Evolutionary conservation across 768 basidiomycete genomes (phyloP).

Genomic region (Leucocoprinus birnbaumii): DNA sequence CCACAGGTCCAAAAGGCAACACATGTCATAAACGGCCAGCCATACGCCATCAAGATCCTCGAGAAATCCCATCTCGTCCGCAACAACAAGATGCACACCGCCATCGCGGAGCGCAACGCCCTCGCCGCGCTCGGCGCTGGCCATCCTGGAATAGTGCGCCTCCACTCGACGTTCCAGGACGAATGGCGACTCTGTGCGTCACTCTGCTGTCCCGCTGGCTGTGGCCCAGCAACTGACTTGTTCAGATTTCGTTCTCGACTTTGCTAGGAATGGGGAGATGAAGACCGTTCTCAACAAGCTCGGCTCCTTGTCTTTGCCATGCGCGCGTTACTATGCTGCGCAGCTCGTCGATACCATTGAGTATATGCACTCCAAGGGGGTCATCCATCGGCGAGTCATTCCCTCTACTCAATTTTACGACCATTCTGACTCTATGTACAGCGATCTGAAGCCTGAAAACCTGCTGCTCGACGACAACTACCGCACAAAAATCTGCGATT

Average conservation of each 20-base stretch:
- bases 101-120: conserved; percentile 78
- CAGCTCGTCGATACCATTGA: conserved; percentile 86
- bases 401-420: not conserved
- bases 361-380: conserved; percentile 87
- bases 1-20: conserved; percentile 62
- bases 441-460: conserved; percentile 84
- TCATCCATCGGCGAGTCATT: conserved; percentile 68
- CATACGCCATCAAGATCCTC: conserved; percentile 45
- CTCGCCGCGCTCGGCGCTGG: conserved; percentile 60
- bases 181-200: conserved; percentile 77
- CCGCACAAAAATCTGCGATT: conserved; percentile 94
- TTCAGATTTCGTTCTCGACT: conserved; percentile 76
- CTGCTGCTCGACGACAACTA: conserved; percentile 84
- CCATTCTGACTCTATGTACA: not conserved
- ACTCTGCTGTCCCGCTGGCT: not conserved
- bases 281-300: conserved; percentile 67
- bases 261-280: conserved; percentile 76
- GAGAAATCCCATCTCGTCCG: conserved; percentile 82
- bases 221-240: not conserved
- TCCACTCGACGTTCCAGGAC: conserved; percentile 87
- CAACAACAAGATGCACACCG: conserved; percentile 75
- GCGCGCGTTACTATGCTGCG: conserved; percentile 82
- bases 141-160: conserved; percentile 79
- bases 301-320: conserved; percentile 82
- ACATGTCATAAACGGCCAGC: conserved; percentile 28